Percentiles rank a stretch among this genome's conserved stretches.
phyloP scores from a whole-genome alignment of 2,329 filamentous ascomycete species.

The Fusarium beomiforme region DNA sequence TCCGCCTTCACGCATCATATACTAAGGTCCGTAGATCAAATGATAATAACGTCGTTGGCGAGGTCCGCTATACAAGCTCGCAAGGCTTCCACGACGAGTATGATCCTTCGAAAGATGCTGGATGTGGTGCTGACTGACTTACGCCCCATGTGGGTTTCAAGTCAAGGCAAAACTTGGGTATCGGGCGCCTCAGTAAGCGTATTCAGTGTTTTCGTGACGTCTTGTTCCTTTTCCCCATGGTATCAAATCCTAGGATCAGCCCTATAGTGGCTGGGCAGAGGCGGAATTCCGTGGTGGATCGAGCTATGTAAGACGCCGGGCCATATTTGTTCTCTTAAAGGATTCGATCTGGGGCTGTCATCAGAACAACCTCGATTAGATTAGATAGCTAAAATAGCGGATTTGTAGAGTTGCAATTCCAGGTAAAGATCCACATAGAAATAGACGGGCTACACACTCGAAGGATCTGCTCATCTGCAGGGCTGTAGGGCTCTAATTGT shows the following conservation, averaged over 20 bases:
- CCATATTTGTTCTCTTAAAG: background rate
- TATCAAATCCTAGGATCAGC: constrained; percentile 19
- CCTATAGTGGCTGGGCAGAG: constrained; percentile 32
- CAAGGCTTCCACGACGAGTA: background rate
- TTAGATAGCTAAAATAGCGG: background rate
- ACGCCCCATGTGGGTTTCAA: background rate
- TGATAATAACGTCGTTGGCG: background rate
- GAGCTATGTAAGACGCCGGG: background rate
- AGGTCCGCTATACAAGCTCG: background rate
- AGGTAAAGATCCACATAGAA: background rate
- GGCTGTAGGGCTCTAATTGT: background rate
- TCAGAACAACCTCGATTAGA: background rate
- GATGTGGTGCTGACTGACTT: constrained; percentile 27
- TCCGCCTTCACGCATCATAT: constrained; percentile 6
- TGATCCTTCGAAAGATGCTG: background rate
- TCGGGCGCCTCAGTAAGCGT: background rate
- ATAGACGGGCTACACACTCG: background rate
- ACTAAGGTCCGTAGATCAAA: background rate
- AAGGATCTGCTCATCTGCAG: constrained; percentile 1
- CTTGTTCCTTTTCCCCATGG: background rate
- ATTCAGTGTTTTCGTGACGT: background rate
- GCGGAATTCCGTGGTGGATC: background rate
- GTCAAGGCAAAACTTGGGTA: background rate
- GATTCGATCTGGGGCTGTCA: background rate
- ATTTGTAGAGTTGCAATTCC: background rate